These are phyloP conservation scores for Suillus variegatus DNA, from an alignment of 768 basidiomycete species.

Conservation along the genomic window DNA sequence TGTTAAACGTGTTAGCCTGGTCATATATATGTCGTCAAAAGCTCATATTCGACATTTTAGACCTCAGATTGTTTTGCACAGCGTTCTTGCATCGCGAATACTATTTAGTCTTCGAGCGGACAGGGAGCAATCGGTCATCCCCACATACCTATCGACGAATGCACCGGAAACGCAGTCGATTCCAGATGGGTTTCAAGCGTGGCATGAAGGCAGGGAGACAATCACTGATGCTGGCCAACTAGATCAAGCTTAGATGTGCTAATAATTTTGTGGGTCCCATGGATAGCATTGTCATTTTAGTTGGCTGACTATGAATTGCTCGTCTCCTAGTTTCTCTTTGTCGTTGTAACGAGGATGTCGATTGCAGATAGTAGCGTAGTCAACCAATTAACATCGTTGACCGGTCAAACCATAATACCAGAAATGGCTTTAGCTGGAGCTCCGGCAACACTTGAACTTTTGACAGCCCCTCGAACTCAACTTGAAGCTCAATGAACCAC, in stretches of 20 bases:
- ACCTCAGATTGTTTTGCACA: constrained; percentile 5
- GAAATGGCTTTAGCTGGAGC: too few species aligned
- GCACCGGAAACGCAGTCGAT: not conserved
- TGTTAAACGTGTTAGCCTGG: not conserved
- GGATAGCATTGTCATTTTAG: not conserved
- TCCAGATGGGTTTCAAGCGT: not conserved
- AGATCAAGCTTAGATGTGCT: not conserved
- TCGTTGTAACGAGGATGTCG: not conserved
- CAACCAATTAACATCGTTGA: too few species aligned
- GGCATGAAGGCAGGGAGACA: not conserved
- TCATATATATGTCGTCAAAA: not conserved
- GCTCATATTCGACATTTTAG: not conserved
- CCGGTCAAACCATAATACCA: too few species aligned
- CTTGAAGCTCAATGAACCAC: too few species aligned
- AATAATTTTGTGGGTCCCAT: not conserved
- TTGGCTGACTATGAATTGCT: not conserved
- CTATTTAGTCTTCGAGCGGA: constrained; percentile 3
- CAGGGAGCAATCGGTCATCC: not conserved
- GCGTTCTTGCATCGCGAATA: constrained; percentile 9
- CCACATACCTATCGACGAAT: not conserved
- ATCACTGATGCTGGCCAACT: not conserved
- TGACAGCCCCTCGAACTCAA: too few species aligned
- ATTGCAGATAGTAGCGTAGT: too few species aligned
- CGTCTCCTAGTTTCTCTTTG: not conserved
- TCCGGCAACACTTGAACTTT: too few species aligned